Percentiles rank a stretch among this genome's conserved stretches.
Evolutionary conservation across 2,329 filamentous ascomycete genomes (phyloP).

Genomic region (Cercospora zeae-maydis): DNA sequence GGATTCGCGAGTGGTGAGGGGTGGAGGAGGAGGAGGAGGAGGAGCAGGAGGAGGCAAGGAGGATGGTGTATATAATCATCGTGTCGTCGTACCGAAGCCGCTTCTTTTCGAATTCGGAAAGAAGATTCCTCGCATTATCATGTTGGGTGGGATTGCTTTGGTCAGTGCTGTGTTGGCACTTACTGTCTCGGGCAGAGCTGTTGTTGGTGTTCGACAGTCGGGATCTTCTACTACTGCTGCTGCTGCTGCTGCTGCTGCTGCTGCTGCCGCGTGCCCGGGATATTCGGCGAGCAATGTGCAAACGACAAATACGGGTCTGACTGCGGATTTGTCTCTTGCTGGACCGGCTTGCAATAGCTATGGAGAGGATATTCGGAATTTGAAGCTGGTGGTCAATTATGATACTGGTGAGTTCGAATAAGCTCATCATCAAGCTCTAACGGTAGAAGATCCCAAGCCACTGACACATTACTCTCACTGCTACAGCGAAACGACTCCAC

Average conservation of each 20-base stretch:
- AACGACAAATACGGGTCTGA: conserved; percentile 26
- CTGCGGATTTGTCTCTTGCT: conserved; percentile 31
- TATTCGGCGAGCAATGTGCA: conserved; percentile 33
- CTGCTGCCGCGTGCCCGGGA: conserved; percentile 27
- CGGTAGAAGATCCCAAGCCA: background rate
- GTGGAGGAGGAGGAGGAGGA: no score
- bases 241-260: background rate
- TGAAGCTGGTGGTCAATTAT: conserved; percentile 31
- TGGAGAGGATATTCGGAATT: conserved; percentile 31
- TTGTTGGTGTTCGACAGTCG: conserved; percentile 4
- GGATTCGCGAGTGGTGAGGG: no score
- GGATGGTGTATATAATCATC: background rate
- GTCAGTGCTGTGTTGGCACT: conserved; percentile 11
- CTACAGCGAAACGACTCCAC: conserved; percentile 54
- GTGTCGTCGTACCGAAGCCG: background rate
- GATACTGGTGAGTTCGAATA: conserved; percentile 24
- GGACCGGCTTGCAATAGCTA: conserved; percentile 33
- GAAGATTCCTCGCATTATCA: background rate
- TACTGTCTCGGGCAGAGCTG: conserved; percentile 11
- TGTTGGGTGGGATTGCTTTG: conserved; percentile 7
- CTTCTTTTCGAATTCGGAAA: background rate
- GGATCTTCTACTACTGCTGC: no score
- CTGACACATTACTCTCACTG: background rate
- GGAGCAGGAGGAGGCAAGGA: background rate
- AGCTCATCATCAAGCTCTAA: background rate